Evolutionary conservation across 2,329 filamentous ascomycete genomes (phyloP), one percentile per base, ranked within the genome.

Genomic region (Hansfordia pulvinata): DNA sequence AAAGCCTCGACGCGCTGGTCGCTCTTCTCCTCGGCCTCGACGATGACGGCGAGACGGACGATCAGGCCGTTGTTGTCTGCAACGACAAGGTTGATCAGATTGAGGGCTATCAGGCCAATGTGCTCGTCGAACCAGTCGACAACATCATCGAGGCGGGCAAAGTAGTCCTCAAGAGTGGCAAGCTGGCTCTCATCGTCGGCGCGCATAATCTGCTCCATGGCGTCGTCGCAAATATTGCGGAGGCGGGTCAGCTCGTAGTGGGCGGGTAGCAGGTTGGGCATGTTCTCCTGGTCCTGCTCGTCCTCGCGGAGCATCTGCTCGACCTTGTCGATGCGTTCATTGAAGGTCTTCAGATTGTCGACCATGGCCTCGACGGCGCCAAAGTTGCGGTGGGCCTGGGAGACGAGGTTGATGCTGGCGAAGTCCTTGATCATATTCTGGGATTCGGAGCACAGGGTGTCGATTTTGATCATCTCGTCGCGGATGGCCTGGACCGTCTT

Each of bases 381-480:
- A 49, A 98, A 98, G 57, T 98, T 94, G 36, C 88, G 73, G 56
- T 98, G 90, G 38, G 92, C 90, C 54, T 93, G 83, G 29, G 88
- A 88, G 29, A 92, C 81, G 34, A 83, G 61, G 51, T 92, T 90
- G 62, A 93, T 90, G 47, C 84, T 83, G 19, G 80, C 78, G 54
- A 98, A 96, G 60, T 98, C 90, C 46, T 81, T 76, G 45, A 98
- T 93, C 74, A 94, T 94, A 49, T 83, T 84, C 60, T 96, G 88
- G 29, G 86, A 86, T 56, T 98, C 92, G 36, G 86, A 85, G 59
- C 90, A 98, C 37, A 98, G 71, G 57, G 83, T 85, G 60, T 98
- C 90, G 44, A 98, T 96, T 57, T 88, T 92, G 64, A 92, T 85
- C 73, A 98, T 90, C 60, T 98, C 90, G 39, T 96, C 88, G 54